A percentile compares a stretch with the other conserved stretches of the same genome.
phyloP scores from a whole-genome alignment of 768 basidiomycete genomes.

The Tricholoma saponaceum region DNA sequence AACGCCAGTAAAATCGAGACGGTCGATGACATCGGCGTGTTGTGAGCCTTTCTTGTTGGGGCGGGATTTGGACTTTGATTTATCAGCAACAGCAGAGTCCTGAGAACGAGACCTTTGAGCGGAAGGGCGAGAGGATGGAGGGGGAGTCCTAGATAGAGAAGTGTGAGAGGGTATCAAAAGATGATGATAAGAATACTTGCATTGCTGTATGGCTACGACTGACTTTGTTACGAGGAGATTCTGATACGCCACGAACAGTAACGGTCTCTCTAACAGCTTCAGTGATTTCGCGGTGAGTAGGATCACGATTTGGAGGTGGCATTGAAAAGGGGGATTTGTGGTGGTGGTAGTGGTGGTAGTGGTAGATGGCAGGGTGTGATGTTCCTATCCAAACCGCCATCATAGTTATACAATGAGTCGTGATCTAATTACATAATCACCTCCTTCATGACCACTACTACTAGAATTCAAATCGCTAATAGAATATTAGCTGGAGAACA shows the following conservation, averaged over 20 bases:
- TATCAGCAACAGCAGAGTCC: constrained; percentile 36
- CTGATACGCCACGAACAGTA: constrained; percentile 38
- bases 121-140: constrained; percentile 27
- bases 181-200: constrained; percentile 33
- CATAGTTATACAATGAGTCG: no score
- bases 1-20: constrained; percentile 81
- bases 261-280: constrained; percentile 73
- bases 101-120: constrained; percentile 45
- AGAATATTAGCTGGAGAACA: constrained; percentile 73
- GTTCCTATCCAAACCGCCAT: no score
- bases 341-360: no score
- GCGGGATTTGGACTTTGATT: constrained; percentile 41
- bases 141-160: constrained; percentile 14
- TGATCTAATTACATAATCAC: not conserved
- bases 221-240: constrained; percentile 45
- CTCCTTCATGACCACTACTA: not conserved
- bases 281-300: constrained; percentile 40
- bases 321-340: constrained; percentile 29
- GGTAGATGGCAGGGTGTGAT: no score
- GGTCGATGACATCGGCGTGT: constrained; percentile 88
- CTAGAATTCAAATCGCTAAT: constrained; percentile 50
- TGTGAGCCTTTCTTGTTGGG: constrained; percentile 68
- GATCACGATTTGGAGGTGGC: constrained; percentile 24
- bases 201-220: constrained; percentile 56
- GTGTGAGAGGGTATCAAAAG: constrained; percentile 15